Conservation (phyloP, 1,139 yeast species). For the Geotrichum histeridarum region DNA sequence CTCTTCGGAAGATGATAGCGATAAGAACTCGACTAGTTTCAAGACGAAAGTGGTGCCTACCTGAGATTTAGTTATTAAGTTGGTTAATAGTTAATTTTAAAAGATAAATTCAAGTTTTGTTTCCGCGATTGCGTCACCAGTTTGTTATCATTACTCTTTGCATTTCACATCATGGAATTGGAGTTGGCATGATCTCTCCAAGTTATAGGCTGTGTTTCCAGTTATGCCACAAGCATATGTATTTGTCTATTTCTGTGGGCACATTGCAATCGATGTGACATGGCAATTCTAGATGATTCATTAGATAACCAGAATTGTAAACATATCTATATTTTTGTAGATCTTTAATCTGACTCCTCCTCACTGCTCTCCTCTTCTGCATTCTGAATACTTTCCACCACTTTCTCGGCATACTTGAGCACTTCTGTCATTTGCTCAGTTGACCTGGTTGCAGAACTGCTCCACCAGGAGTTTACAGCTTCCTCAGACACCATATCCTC, state of each 20-base stretch:
- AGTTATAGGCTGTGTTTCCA: too few relatives aligned
- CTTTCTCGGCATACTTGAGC: slow-evolving; percentile 57
- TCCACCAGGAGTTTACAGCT: slow-evolving; percentile 78
- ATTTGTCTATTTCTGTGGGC: too few relatives aligned
- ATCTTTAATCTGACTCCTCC: slow-evolving; percentile 38
- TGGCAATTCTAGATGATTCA: not conserved
- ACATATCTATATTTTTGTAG: not conserved
- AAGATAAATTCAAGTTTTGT: too few relatives aligned
- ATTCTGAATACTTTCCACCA: slow-evolving; percentile 80
- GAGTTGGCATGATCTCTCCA: too few relatives aligned
- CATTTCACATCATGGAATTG: too few relatives aligned
- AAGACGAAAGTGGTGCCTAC: not conserved
- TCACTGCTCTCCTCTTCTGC: slow-evolving; percentile 76
- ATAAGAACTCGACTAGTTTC: not conserved
- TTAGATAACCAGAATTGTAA: not conserved
- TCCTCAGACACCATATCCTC: slow-evolving; percentile 79
- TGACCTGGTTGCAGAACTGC: slow-evolving; percentile 41
- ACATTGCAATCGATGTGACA: not conserved
- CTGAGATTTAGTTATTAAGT: not conserved
- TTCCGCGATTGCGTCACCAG: too few relatives aligned
- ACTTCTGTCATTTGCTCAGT: slow-evolving; percentile 46
- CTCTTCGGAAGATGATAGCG: not conserved
- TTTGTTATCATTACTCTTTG: too few relatives aligned
- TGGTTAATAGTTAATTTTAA: too few relatives aligned
- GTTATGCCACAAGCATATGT: too few relatives aligned